Percentiles rank a stretch among this genome's conserved stretches.
phyloP scores from a whole-genome alignment of 441 rosid species.

The Erodium texanum region DNA sequence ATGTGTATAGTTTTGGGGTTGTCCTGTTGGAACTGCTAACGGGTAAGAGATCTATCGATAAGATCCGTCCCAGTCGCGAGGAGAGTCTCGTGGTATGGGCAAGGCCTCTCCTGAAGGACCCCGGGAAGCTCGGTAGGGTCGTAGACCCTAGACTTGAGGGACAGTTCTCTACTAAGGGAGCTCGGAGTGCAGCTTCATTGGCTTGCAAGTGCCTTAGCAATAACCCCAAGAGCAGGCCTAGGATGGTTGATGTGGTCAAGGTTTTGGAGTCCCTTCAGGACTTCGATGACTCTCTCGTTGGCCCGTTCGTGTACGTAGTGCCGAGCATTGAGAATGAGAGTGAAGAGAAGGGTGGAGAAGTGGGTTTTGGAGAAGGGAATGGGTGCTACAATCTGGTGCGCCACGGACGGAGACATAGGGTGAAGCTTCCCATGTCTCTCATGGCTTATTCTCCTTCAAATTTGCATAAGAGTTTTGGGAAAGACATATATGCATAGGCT shows the following conservation, averaged over 20 bases:
- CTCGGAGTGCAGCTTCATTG: slow-evolving; percentile 48
- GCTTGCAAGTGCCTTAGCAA: slow-evolving; percentile 61
- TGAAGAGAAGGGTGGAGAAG: background rate
- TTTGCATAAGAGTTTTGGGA: background rate
- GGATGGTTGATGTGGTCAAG: slow-evolving; percentile 39
- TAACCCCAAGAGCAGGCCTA: slow-evolving; percentile 49
- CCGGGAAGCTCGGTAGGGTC: slow-evolving; percentile 39
- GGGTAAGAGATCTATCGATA: slow-evolving; percentile 51
- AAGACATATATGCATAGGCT: background rate
- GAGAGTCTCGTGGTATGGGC: slow-evolving; percentile 56
- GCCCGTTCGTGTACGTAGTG: slow-evolving; percentile 46
- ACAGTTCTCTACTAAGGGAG: slow-evolving; percentile 53
- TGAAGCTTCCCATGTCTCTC: background rate
- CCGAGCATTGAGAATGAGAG: slow-evolving; percentile 12
- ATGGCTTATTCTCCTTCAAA: background rate
- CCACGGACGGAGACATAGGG: background rate
- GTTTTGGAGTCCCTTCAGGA: slow-evolving; percentile 42
- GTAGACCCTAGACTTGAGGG: slow-evolving; percentile 67
- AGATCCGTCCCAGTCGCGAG: slow-evolving; percentile 43
- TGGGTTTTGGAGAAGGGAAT: background rate
- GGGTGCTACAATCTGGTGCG: background rate
- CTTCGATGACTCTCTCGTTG: slow-evolving; percentile 34
- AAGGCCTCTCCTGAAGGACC: slow-evolving; percentile 46
- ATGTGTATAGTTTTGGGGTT: slow-evolving; percentile 47
- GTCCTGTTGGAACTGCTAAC: slow-evolving; percentile 50